These are phyloP conservation scores for Neurospora tetrasperma DNA, from an alignment of 495 filamentous ascomycete species.

Conservation along the genomic window DNA sequence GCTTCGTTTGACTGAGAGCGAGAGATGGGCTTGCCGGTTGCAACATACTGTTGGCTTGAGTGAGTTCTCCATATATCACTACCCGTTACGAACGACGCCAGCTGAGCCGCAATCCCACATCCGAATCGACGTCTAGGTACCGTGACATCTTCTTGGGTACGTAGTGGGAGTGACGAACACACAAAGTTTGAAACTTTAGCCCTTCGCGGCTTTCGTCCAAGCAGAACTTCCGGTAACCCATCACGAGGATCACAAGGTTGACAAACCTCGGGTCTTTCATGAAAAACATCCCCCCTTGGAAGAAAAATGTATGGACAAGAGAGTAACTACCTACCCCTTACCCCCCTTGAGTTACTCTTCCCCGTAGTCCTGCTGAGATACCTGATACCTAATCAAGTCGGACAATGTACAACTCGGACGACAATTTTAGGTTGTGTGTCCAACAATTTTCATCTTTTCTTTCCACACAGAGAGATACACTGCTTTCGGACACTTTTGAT, in stretches of 20 bases:
- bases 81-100: neutral
- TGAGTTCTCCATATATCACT: neutral
- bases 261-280: neutral
- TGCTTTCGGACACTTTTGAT: neutral
- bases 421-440: neutral
- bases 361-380: neutral
- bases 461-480: neutral
- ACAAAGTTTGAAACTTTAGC: neutral
- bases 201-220: neutral
- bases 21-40: neutral
- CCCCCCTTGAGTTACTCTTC: neutral
- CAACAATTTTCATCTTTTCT: neutral
- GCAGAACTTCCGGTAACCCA: neutral
- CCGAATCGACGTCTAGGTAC: neutral
- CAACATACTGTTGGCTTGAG: neutral
- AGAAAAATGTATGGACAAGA: neutral
- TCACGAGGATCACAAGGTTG: neutral
- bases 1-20: neutral
- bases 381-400: neutral
- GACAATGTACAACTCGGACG: neutral
- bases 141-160: neutral
- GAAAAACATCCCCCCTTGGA: neutral
- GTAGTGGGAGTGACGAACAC: neutral
- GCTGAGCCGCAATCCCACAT: neutral
- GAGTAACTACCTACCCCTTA: neutral